Evolutionary conservation across 441 rosid species (phyloP), one percentile per base, ranked within the genome.

Genomic region (Eugenia klotzschiana): DNA sequence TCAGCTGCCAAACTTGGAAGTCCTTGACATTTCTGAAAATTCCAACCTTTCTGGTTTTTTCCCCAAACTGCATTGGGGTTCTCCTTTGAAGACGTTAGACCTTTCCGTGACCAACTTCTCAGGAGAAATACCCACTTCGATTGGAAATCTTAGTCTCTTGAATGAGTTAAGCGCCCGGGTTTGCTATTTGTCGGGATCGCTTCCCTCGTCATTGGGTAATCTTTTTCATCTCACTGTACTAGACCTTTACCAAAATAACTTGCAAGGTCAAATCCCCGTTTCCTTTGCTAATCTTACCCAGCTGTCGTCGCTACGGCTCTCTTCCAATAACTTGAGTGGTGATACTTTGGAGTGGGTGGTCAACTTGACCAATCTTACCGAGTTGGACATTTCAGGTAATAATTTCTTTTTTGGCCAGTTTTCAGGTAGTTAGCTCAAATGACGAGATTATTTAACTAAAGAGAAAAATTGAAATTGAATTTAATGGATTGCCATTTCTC

Each of bases 251-350:
- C 0, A 0, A 2, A 60, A 29, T 29, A 29, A 58, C 40, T 13
- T 58, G 18, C 22, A 3, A 27, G 40, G 72, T 6, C 72, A 58
- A 58, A 58, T 58, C 72, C 41, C 41, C 1, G 3, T 29, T 29
- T 60, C 41, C 41, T 60, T 60, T 60, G 41, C 73, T 60, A 29
- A 29, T 7, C 73, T 60, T 1, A 29, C 23, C 73, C 12, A 29
- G 3, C 73, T 60, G 8, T 60, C 13, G 0, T 0, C 0, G 4
- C 73, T 60, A 8, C 0, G 0, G 0, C 41, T 58, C 23, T 4
- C 0, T 4, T 0, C 0, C 7, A 60, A 29, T 60, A 60, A 60
- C 41, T 60, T 29, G 13, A 60, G 41, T 0, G 23, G 43, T 7
- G 43, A 29, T 15, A 15, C 6, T 29, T 60, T 60, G 74, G 74